These are phyloP conservation scores for Amaranthus cruentus DNA, from an alignment of 148 eudicot species.

Conservation along the genomic window DNA sequence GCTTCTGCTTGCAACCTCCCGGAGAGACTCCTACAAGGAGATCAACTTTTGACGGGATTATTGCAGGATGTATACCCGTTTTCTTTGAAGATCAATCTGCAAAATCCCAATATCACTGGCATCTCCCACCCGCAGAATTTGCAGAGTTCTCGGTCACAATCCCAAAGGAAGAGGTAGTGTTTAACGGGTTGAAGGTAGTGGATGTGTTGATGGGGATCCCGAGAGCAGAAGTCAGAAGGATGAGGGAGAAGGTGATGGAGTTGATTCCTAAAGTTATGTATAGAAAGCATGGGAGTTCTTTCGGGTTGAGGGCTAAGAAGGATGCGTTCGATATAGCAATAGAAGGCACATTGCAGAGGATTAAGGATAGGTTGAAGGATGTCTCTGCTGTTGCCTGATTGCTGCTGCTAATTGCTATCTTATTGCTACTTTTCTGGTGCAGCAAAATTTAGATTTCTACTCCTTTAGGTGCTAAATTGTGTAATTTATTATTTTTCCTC, in stretches of 20 bases:
- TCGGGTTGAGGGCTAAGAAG: constrained; percentile 70
- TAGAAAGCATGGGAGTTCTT: constrained; percentile 83
- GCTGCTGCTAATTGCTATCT: neutral
- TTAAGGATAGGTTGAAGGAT: constrained; percentile 46
- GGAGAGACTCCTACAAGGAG: constrained; percentile 84
- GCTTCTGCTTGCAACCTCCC: constrained; percentile 87
- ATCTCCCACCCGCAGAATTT: constrained; percentile 52
- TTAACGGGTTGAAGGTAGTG: constrained; percentile 59
- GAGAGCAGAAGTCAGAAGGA: constrained; percentile 61
- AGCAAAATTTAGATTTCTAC: neutral
- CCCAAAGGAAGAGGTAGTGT: constrained; percentile 84
- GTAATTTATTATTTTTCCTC: neutral
- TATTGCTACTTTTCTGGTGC: neutral
- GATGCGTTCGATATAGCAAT: constrained; percentile 93
- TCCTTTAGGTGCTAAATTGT: neutral
- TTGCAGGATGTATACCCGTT: constrained; percentile 91
- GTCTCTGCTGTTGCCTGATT: constrained; percentile 13
- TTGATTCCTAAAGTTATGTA: constrained; percentile 67
- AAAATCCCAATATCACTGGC: constrained; percentile 66
- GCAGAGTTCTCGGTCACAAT: constrained; percentile 67
- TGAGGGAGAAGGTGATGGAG: constrained; percentile 77
- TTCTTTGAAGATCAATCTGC: constrained; percentile 88
- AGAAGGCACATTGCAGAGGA: constrained; percentile 68
- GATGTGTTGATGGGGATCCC: constrained; percentile 75
- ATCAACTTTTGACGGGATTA: constrained; percentile 70